Base-by-base conservation (phyloP, 202 grass and related monocot genomes). In the Panicum virgatum region DNA sequence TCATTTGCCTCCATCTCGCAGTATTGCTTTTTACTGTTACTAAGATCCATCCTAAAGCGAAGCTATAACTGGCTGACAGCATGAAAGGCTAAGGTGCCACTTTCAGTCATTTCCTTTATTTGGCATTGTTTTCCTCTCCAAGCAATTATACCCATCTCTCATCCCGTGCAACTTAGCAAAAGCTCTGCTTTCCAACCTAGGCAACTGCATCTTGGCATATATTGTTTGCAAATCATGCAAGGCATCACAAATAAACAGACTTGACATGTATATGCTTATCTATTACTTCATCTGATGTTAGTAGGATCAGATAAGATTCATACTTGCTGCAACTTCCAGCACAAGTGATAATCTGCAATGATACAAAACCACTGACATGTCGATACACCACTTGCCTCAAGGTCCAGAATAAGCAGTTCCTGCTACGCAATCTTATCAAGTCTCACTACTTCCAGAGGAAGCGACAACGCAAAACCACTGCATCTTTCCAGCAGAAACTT, bases 331-430 rank as follows among this genome's bases (percentile, higher is more conserved):
- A 11, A 5, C 75, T 56, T 56, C 13, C 36, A 66, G 46, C 58
- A 15, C n/a, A 63, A 68, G n/a, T 6, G 75, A 57, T 57, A 46
- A 73, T 58, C 56, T 64, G 34, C 32, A 73, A 15, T 45, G 32
- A 66, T 56, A 54, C 30, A 64, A 39, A 72, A 45, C 25, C 2
- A 38, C 58, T 65, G 22, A 72, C 34, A 42, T 73, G 67, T 79
- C 76, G 14, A 57, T 57, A 80, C 77, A 86, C 77, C 62, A 80
- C 11, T 59, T 39, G 47, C 27, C 29, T 80, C 25, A 23, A 34
- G 42, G 43, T 36, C 8, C 25, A 63, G 42, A 77, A 48, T 14
- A 48, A 63, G 58, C 58, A 58, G n/a, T n/a, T n/a, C 39, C 25
- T 45, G 25, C 38, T 26, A 32, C 9, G 5, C 57, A 66, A 74